Base-by-base conservation (phyloP, 2,329 filamentous ascomycete genomes). In the Cylindrodendrum hubeiense region DNA sequence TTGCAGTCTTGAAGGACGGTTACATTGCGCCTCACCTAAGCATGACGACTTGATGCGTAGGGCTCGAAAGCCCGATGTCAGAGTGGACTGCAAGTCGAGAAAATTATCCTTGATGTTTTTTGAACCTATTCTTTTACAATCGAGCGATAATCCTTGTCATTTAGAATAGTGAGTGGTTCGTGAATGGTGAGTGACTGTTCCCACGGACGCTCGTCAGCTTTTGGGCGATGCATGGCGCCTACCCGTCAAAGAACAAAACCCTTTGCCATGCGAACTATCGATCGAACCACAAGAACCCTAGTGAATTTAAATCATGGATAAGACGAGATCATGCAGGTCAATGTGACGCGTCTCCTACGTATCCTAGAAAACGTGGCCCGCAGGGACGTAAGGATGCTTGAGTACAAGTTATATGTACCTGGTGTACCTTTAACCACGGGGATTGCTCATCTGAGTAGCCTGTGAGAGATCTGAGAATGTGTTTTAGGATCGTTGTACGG, bases 221-320 rank as follows among this genome's bases (percentile, higher is more conserved):
- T 13, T 7, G 7, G 15, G 34, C 17, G 34, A 39, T 39, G 34
- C n/a, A 21, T 22, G 12, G 39, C n/a, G 39, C 19, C n/a, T 17
- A 9, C 19, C n/a, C 9, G 19, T 43, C 28, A 33, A 21, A 19
- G n/a, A 33, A 8, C 2, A 9, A 33, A n/a, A n/a, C 9, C 21
- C 41, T 5, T 9, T 28, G 22, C n/a, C 15, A n/a, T 21, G 34
- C 28, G 39, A 34, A 4, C 22, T 15, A 8, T 37, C 49, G 17
- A 34, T 53, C 9, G 9, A 34, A 24, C 41, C 55, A 43, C 55
- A 54, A 30, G 22, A 28, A 8, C n/a, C 52, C 28, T 37, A 19
- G 43, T 44, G 33, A 44, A 43, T 64, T 50, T 43, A 54, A 64
- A 55, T 59, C 55, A 30, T 26, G n/a, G 28, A 28, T 52, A 13